Conservation (phyloP, 345 rosid species). For the Linum lewisii region DNA sequence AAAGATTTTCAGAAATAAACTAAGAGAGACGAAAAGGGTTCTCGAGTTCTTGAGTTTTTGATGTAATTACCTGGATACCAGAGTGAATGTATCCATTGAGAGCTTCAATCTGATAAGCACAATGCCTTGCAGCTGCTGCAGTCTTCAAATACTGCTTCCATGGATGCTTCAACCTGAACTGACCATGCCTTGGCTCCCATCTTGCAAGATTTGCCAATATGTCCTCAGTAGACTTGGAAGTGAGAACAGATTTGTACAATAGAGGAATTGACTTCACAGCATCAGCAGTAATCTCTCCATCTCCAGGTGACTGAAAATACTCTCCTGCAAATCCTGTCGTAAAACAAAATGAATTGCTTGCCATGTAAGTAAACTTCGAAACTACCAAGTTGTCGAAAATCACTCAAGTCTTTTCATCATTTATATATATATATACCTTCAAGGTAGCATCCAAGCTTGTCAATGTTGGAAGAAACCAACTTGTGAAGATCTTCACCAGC, state of each 20-base stretch:
- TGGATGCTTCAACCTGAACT: constrained; percentile 19
- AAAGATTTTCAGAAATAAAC: neutral
- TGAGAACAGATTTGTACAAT: constrained; percentile 18
- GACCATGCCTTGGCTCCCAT: constrained; percentile 27
- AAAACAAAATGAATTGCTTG: neutral
- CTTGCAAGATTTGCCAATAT: constrained; percentile 23
- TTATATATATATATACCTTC: constrained; percentile 9
- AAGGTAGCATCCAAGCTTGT: constrained; percentile 19
- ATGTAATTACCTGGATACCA: constrained; percentile 14
- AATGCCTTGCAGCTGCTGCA: constrained; percentile 16
- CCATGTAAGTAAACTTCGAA: neutral
- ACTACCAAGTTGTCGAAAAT: neutral
- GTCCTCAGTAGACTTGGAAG: constrained; percentile 23
- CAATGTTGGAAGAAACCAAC: constrained; percentile 16
- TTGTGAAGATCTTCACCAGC: constrained; percentile 26
- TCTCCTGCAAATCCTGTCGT: constrained; percentile 19
- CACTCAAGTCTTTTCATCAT: neutral
- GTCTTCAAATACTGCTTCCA: constrained; percentile 27
- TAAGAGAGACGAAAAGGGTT: neutral
- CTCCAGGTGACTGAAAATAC: constrained; percentile 10
- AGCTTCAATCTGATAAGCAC: constrained; percentile 24
- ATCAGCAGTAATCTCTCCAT: constrained; percentile 1
- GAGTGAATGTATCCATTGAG: constrained; percentile 21
- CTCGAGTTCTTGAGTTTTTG: neutral
- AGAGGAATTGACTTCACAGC: constrained; percentile 10